A percentile compares a stretch with the other conserved stretches of the same genome.
Evolutionary conservation across 306 rosid species (phyloP).

Genomic region (Begonia fuchsioides): DNA sequence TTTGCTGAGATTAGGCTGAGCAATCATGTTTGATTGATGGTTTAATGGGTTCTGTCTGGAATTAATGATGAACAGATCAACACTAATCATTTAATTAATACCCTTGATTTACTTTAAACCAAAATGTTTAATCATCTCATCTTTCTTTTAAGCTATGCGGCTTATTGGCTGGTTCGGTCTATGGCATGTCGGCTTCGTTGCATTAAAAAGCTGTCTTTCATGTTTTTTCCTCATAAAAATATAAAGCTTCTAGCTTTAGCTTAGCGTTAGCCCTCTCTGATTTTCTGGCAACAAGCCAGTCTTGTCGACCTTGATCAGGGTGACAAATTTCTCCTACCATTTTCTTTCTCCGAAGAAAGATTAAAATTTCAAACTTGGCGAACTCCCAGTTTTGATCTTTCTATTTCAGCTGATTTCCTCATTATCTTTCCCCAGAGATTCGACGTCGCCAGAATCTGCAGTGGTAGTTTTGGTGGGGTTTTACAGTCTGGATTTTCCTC

Average conservation of each 20-base stretch:
- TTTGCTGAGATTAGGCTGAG: too few species aligned
- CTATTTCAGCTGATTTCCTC: neutral
- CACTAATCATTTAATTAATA: too few species aligned
- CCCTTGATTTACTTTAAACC: too few species aligned
- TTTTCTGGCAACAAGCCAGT: too few species aligned
- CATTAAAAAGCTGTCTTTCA: constrained; percentile 41
- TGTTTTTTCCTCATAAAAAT: neutral
- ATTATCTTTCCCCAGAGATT: too few species aligned
- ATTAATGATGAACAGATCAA: too few species aligned
- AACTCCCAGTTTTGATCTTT: constrained; percentile 19
- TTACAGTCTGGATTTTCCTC: too few species aligned
- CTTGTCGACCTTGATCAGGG: constrained; percentile 33
- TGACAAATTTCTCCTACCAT: constrained; percentile 18
- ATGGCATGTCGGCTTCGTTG: constrained; percentile 57
- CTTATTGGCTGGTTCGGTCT: constrained; percentile 24
- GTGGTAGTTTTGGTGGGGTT: too few species aligned
- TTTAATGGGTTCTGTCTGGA: too few species aligned
- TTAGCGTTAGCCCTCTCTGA: constrained; percentile 39
- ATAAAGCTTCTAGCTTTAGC: constrained; percentile 10
- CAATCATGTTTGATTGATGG: too few species aligned
- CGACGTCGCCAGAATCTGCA: neutral
- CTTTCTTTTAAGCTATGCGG: constrained; percentile 18
- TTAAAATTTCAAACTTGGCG: neutral
- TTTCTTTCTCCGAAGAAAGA: constrained; percentile 19
- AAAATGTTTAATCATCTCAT: neutral